phyloP scores from a whole-genome alignment of 345 rosid genomes.

The Acer negundo region DNA sequence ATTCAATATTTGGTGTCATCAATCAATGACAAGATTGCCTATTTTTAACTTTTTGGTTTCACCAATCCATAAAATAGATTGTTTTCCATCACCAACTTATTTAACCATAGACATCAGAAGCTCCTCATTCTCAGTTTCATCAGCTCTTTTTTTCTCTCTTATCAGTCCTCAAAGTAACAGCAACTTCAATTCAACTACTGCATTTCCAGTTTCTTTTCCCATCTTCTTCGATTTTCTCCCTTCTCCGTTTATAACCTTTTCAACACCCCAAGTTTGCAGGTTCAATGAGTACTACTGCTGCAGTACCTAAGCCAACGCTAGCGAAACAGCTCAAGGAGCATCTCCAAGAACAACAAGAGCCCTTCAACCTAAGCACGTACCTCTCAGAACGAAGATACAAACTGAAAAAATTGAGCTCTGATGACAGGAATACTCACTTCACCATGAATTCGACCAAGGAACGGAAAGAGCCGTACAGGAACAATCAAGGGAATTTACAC shows the following conservation, averaged over 20 bases:
- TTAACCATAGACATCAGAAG: conserved; percentile 8
- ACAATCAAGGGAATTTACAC: neutral
- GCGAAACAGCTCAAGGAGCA: conserved; percentile 35
- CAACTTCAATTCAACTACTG: neutral
- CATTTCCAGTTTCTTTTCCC: neutral
- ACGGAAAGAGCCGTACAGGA: conserved; percentile 10
- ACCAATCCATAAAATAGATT: conserved; percentile 7
- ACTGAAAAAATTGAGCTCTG: conserved; percentile 16
- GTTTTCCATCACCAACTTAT: conserved; percentile 17
- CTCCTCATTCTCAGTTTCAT: conserved; percentile 15
- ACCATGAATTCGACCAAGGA: conserved; percentile 7
- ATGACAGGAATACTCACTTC: conserved; percentile 10
- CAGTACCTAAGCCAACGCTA: neutral
- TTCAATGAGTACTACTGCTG: conserved; percentile 26
- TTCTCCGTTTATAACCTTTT: neutral
- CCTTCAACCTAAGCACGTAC: conserved; percentile 31
- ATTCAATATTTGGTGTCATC: conserved; percentile 8
- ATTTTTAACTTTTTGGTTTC: conserved; percentile 21
- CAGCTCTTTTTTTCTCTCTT: neutral
- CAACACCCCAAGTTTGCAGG: conserved; percentile 6
- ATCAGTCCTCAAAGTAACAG: neutral
- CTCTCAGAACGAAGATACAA: conserved; percentile 28
- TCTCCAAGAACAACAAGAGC: conserved; percentile 42
- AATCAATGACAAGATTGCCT: conserved; percentile 17
- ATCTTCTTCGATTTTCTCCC: too few species aligned